Evolutionary conservation across 805 yeast species (phyloP).

Genomic region (Vanderwaltozyma verrucispora): DNA sequence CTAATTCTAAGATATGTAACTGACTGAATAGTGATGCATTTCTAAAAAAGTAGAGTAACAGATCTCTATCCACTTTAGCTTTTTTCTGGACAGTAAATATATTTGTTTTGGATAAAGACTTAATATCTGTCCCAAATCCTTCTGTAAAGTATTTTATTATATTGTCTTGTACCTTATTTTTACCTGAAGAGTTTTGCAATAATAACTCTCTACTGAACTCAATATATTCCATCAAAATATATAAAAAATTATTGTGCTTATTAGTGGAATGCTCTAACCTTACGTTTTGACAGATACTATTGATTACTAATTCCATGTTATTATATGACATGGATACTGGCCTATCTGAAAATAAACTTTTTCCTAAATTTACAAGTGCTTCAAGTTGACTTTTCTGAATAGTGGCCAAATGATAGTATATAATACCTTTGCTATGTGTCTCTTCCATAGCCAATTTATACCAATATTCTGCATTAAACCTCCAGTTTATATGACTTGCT

Average conservation of each 20-base stretch:
- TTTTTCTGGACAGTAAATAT: too few species aligned
- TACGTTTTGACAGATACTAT: constrained; percentile 51
- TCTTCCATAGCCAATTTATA: constrained; percentile 60
- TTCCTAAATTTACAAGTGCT: constrained; percentile 70
- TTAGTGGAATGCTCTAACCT: constrained; percentile 7
- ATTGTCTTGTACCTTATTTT: too few species aligned
- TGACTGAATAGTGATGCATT: constrained; percentile 67
- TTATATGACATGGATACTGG: constrained; percentile 77
- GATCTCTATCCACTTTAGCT: constrained; percentile 8
- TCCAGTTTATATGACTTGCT: constrained; percentile 76
- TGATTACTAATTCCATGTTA: constrained; percentile 54
- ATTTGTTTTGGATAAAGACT: not conserved
- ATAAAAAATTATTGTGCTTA: too few species aligned
- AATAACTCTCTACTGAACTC: not conserved
- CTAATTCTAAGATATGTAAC: constrained; percentile 60
- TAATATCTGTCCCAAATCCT: not conserved
- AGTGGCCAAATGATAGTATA: constrained; percentile 78
- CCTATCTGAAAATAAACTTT: constrained; percentile 66
- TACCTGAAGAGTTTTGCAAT: not conserved
- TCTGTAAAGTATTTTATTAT: too few species aligned
- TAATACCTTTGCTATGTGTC: constrained; percentile 72
- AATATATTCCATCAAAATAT: not conserved
- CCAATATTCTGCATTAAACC: constrained; percentile 73
- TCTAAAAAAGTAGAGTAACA: constrained; percentile 52
- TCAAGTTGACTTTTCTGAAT: constrained; percentile 61